These are phyloP conservation scores for Symbiodinium pilosum DNA, from an alignment of 73 alveolate species.

Conservation along the genomic window DNA sequence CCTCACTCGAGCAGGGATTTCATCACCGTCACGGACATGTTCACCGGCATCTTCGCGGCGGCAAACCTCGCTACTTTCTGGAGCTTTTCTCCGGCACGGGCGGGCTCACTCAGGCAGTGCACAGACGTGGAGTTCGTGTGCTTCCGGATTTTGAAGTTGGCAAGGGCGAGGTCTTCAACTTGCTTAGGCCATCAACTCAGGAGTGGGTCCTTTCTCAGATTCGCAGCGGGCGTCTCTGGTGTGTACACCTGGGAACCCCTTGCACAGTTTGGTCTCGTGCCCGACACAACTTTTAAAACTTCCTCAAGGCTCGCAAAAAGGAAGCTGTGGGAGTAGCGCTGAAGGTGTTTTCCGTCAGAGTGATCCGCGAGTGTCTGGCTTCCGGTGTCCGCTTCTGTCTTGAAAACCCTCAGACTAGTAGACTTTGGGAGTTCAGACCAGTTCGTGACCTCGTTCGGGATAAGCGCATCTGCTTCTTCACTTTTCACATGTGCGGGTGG, in stretches of 20 bases:
- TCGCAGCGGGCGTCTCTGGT: neutral
- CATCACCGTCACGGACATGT: neutral
- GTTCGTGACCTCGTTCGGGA: neutral
- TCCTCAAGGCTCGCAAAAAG: neutral
- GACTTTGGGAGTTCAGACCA: neutral
- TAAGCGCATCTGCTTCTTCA: neutral
- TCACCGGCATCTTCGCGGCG: no score
- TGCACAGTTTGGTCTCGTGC: constrained; percentile 14
- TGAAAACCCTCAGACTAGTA: neutral
- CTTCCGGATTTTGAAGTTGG: neutral
- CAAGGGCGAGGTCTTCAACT: neutral
- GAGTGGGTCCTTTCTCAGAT: neutral
- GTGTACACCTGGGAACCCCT: constrained; percentile 1
- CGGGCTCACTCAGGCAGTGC: neutral
- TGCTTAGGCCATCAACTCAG: neutral
- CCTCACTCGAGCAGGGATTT: neutral
- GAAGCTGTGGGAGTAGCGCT: neutral
- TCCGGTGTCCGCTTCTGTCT: neutral
- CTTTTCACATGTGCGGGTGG: constrained; percentile 16
- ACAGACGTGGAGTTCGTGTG: neutral
- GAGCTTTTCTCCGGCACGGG: constrained; percentile 1
- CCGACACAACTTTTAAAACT: neutral
- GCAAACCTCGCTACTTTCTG: neutral
- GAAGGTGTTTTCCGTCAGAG: neutral
- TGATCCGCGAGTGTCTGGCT: neutral